Evolutionary conservation across 2,329 filamentous ascomycete species (phyloP).

Genomic region (Colletotrichum neosansevieriae): DNA sequence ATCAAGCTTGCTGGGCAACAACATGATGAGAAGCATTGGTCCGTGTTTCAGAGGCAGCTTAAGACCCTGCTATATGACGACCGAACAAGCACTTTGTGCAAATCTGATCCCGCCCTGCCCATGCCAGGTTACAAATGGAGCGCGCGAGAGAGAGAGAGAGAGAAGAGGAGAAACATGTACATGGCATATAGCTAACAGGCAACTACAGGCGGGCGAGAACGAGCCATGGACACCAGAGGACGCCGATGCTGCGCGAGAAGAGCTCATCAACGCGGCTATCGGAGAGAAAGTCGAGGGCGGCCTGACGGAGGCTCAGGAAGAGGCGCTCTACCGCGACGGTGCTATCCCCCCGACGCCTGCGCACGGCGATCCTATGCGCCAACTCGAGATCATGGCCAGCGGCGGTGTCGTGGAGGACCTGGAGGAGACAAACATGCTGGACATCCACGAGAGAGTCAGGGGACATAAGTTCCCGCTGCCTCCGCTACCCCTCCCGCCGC

Average conservation of each 20-base stretch:
- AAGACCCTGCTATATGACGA: conserved; percentile 92
- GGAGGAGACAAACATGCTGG: conserved; percentile 28
- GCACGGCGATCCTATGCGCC: conserved; percentile 38
- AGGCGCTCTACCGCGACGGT: conserved; percentile 57
- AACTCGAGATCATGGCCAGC: conserved; percentile 50
- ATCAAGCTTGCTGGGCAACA: conserved; percentile 30
- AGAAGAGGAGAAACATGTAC: conserved; percentile 28
- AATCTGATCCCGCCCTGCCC: conserved; percentile 68
- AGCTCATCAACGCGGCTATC: conserved; percentile 24
- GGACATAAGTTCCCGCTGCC: conserved; percentile 81
- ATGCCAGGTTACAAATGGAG: neutral
- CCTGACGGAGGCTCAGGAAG: conserved; percentile 57
- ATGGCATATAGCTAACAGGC: conserved; percentile 6
- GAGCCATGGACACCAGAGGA: conserved; percentile 33
- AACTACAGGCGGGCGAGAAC: conserved; percentile 17
- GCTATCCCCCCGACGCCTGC: conserved; percentile 51
- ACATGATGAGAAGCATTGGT: conserved; percentile 90
- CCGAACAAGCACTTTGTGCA: conserved; percentile 77
- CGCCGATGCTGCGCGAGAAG: conserved; percentile 31
- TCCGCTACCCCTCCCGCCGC: conserved; percentile 71
- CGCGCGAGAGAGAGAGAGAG: neutral
- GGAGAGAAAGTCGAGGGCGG: conserved; percentile 45
- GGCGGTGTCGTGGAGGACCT: conserved; percentile 43
- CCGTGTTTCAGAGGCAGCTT: conserved; percentile 94
- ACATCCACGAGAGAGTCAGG: conserved; percentile 12